phyloP scores from a whole-genome alignment of 2,329 filamentous ascomycete species.

The Karstenula rhodostoma region DNA sequence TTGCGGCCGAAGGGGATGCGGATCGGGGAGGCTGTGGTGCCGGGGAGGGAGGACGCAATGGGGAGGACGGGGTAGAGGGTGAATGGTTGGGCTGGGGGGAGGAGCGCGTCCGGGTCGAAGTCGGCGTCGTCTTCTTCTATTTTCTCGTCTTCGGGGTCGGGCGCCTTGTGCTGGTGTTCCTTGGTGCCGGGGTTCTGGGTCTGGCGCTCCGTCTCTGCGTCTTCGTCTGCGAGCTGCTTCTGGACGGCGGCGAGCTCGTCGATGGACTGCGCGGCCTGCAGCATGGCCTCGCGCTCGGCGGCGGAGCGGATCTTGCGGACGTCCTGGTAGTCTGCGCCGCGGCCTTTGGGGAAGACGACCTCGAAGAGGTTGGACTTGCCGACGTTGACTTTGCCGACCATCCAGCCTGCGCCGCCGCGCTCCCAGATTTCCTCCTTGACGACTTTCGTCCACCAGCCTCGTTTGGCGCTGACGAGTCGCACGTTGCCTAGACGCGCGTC shows the following conservation, averaged over 20 bases:
- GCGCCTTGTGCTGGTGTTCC: conserved; percentile 32
- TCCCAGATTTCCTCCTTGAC: conserved; percentile 87
- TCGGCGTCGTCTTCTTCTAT: conserved; percentile 34
- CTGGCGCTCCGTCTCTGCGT: conserved; percentile 36
- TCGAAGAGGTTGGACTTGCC: conserved; percentile 95
- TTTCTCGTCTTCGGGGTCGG: conserved; percentile 18
- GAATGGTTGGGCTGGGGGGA: conserved; percentile 79
- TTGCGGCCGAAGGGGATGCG: conserved; percentile 87
- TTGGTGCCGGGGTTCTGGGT: conserved; percentile 21
- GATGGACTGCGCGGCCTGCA: conserved; percentile 35
- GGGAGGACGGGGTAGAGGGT: conserved; percentile 84
- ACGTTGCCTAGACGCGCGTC: conserved; percentile 88
- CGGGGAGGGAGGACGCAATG: conserved; percentile 83
- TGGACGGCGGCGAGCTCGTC: conserved; percentile 38
- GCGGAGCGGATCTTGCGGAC: conserved; percentile 45
- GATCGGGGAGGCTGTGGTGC: conserved; percentile 95
- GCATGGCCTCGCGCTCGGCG: conserved; percentile 43
- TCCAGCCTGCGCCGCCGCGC: conserved; percentile 87
- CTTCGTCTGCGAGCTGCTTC: conserved; percentile 43
- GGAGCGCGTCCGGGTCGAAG: conserved; percentile 57
- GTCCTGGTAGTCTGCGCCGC: conserved; percentile 47
- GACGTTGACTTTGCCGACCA: conserved; percentile 98
- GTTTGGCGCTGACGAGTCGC: conserved; percentile 82
- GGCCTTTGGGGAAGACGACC: conserved; percentile 80
- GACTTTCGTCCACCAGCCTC: conserved; percentile 88